Percentiles rank a stretch among this genome's conserved stretches.
These are phyloP conservation scores for Ustilago loliicola DNA, from an alignment of 1,284 basidiomycete genomes.

Conservation along the genomic window DNA sequence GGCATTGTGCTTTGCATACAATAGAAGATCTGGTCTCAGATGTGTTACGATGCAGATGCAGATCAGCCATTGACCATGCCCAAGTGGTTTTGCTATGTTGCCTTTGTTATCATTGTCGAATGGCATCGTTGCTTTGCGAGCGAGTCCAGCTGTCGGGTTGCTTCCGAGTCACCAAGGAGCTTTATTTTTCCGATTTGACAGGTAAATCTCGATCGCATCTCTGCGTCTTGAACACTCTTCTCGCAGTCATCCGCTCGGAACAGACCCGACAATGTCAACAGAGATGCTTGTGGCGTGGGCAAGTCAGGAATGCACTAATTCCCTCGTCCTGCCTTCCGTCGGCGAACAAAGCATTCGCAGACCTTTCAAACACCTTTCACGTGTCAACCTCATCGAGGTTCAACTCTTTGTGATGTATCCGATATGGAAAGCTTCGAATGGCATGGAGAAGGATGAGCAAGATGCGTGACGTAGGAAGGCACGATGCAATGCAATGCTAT, in stretches of 20 bases:
- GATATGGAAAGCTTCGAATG: not conserved
- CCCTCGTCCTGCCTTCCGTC: not conserved
- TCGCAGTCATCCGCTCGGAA: too few species aligned
- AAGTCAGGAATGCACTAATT: constrained; percentile 1
- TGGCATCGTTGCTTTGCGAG: too few species aligned
- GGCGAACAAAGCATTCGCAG: too few species aligned
- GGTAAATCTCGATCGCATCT: too few species aligned
- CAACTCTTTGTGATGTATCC: not conserved
- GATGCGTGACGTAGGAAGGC: constrained; percentile 1
- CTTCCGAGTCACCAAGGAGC: not conserved
- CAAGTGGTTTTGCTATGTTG: not conserved
- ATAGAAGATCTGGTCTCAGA: not conserved
- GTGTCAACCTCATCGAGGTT: not conserved
- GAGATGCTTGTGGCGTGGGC: not conserved
- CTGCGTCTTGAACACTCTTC: too few species aligned
- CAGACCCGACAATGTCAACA: too few species aligned
- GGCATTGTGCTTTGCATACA: constrained; percentile 3
- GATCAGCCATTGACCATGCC: not conserved
- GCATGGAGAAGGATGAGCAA: not conserved
- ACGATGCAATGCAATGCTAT: not conserved
- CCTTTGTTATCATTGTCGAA: not conserved
- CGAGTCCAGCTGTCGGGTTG: not conserved
- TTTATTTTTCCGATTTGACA: too few species aligned
- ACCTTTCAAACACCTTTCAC: constrained; percentile 1
- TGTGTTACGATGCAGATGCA: too few species aligned